Evolutionary conservation across 2,329 filamentous ascomycete species (phyloP).

Genomic region (Hymenoscyphus scutula): DNA sequence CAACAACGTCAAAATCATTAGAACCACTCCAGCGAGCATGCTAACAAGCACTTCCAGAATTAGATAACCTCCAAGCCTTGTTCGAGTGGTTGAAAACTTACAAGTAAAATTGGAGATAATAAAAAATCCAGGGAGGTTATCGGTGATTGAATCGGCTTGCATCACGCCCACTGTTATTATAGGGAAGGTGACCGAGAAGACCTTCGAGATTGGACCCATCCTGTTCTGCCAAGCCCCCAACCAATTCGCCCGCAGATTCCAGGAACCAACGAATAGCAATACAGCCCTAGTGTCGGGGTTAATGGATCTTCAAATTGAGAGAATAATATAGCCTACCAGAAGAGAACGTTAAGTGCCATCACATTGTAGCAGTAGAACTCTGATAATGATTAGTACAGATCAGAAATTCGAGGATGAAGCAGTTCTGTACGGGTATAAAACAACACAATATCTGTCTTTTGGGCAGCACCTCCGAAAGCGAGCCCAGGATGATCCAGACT

Average conservation of each 20-base stretch:
- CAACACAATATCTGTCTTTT: conserved; percentile 42
- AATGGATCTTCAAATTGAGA: conserved; percentile 3
- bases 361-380: conserved; percentile 52
- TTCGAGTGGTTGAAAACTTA: conserved; percentile 30
- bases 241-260: conserved; percentile 31
- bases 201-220: conserved; percentile 36
- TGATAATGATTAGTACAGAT: conserved; percentile 26
- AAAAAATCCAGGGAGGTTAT: conserved; percentile 35
- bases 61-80: not conserved
- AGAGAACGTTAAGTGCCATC: conserved; percentile 46
- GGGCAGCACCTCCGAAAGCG: conserved; percentile 43
- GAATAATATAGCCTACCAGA: conserved; percentile 39
- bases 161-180: conserved; percentile 38
- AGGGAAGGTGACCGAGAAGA: conserved; percentile 39
- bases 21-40: conserved; percentile 38
- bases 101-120: conserved; percentile 40
- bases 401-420: conserved; percentile 9
- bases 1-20: conserved; percentile 41
- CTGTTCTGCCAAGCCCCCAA: conserved; percentile 33
- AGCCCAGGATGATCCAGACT: conserved; percentile 42
- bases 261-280: conserved; percentile 39
- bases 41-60: conserved; percentile 40
- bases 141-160: conserved; percentile 33
- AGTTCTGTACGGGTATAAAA: conserved; percentile 46
- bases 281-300: conserved; percentile 35